Conservation (phyloP, 1,284 basidiomycete species). For the Peniophora sp. region DNA sequence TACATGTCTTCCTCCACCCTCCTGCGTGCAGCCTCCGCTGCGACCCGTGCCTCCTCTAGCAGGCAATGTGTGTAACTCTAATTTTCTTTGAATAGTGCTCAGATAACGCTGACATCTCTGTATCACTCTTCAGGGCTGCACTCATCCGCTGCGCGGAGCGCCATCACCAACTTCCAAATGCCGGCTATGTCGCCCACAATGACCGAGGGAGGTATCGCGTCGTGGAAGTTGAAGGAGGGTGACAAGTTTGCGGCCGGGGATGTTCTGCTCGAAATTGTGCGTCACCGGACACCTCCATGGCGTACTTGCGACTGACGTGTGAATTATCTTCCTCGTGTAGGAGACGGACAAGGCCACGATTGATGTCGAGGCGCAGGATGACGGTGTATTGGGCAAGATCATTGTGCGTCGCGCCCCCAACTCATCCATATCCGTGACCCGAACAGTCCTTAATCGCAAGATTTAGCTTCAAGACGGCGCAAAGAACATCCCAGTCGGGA, state of each 20-base stretch:
- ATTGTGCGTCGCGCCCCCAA: conserved; percentile 42
- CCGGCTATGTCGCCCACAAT: conserved; percentile 99
- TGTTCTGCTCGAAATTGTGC: conserved; percentile 88
- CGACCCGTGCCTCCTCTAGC: too few species aligned
- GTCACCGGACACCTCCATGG: conserved; percentile 21
- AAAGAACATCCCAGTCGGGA: conserved; percentile 84
- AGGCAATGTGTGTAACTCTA: too few species aligned
- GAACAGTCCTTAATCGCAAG: not conserved
- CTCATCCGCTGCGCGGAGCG: conserved; percentile 42
- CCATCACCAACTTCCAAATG: conserved; percentile 72
- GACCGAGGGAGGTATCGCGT: conserved; percentile 92
- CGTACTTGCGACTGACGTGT: conserved; percentile 1
- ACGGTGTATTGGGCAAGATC: conserved; percentile 91
- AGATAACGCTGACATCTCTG: too few species aligned
- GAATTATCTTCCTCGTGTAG: conserved; percentile 31
- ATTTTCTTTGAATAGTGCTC: too few species aligned
- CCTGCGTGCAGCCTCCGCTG: too few species aligned
- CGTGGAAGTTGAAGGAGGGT: conserved; percentile 91
- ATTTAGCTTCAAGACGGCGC: conserved; percentile 69
- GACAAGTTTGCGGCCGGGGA: conserved; percentile 82
- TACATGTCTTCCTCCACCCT: too few species aligned
- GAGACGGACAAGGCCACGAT: conserved; percentile 99
- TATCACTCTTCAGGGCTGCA: conserved; percentile 42
- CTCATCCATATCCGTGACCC: conserved; percentile 1
- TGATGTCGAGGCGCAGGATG: conserved; percentile 98